Conservation (phyloP, 106 monocot species). For the Chionographis japonica region DNA sequence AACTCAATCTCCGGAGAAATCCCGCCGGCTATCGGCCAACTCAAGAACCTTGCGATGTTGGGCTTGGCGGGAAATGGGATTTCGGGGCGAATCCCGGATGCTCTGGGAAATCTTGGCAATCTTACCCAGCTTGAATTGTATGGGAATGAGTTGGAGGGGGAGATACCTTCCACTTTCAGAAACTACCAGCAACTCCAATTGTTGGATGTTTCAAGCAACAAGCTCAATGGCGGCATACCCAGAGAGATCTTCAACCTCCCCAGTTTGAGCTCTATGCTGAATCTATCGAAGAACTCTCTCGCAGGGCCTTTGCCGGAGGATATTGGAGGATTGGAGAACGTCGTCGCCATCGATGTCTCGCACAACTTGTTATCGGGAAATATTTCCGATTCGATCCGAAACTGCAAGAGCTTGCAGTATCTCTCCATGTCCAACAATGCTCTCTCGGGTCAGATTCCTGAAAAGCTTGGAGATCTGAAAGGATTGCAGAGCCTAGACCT, state of each 20-base stretch:
- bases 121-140: conserved; percentile 19
- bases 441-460: conserved; percentile 12
- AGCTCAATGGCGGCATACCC: conserved; percentile 27
- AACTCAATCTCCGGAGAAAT: conserved; percentile 35
- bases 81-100: conserved; percentile 23
- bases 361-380: conserved; percentile 17
- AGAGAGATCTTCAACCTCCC: conserved; percentile 13
- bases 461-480: conserved; percentile 17
- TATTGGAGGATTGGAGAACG: conserved; percentile 13
- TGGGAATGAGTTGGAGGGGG: conserved; percentile 19
- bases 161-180: conserved; percentile 20
- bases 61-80: conserved; percentile 20
- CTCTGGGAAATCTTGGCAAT: conserved; percentile 19
- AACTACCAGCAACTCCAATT: conserved; percentile 4
- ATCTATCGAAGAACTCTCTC: conserved; percentile 25
- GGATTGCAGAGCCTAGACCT: conserved; percentile 35
- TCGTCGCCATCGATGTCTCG: conserved; percentile 20
- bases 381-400: conserved; percentile 23
- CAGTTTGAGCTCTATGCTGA: conserved; percentile 12
- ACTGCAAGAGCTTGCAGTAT: conserved; percentile 25
- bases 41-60: conserved; percentile 18
- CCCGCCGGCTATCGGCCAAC: conserved; percentile 22
- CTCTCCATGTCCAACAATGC: conserved; percentile 25
- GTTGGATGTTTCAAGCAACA: conserved; percentile 25
- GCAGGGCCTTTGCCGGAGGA: conserved; percentile 21